These are phyloP conservation scores for Fusarium sp. DNA, from an alignment of 2,329 filamentous ascomycete genomes.

Conservation along the genomic window DNA sequence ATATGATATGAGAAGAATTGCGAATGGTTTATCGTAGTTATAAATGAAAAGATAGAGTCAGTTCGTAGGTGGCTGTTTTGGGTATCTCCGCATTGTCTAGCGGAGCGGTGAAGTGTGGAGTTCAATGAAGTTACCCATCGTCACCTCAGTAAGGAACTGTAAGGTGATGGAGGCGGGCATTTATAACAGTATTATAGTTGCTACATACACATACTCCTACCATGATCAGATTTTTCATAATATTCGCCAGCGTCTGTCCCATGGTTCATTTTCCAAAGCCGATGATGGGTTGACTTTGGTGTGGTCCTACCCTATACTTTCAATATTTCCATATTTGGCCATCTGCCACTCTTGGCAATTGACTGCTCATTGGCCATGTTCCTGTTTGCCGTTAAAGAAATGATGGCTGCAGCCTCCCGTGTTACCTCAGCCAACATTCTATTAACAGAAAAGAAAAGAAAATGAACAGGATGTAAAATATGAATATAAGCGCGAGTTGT, in stretches of 20 bases:
- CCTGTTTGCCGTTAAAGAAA: slow-evolving; percentile 22
- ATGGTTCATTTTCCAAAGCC: background rate
- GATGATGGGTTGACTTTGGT: background rate
- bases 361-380: background rate
- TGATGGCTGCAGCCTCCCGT: slow-evolving; percentile 1
- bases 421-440: background rate
- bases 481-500: background rate
- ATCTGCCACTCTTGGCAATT: slow-evolving; percentile 24
- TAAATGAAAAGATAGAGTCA: slow-evolving; percentile 17
- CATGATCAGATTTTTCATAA: background rate
- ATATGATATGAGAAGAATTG: slow-evolving; percentile 11
- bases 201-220: no score
- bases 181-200: no score
- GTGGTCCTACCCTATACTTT: slow-evolving; percentile 26
- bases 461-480: background rate
- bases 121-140: background rate
- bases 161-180: background rate
- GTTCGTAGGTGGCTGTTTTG: slow-evolving; percentile 29
- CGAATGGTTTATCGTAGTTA: slow-evolving; percentile 3
- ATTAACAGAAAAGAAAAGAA: background rate
- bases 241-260: background rate
- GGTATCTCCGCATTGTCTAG: slow-evolving; percentile 48
- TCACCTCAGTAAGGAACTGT: background rate
- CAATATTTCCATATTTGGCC: background rate
- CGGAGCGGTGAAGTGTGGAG: slow-evolving; percentile 21